Conservation (phyloP, 345 rosid genomes). For the Eucalyptus polyanthemos region DNA sequence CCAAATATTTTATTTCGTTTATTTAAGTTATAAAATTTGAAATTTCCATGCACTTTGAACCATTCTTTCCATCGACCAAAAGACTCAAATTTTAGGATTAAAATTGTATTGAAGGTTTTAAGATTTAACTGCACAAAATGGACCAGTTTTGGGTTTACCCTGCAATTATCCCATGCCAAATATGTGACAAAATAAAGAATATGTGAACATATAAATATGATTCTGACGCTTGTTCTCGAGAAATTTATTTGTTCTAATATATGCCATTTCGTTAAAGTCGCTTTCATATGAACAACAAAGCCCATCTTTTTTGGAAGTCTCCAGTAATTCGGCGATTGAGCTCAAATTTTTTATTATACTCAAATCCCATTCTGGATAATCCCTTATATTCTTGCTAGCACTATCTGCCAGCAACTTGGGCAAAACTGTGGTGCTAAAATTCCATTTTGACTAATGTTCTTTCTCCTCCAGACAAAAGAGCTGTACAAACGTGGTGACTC, state of each 20-base stretch:
- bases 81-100: neutral
- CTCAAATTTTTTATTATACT: neutral
- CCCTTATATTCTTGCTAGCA: neutral
- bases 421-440: neutral
- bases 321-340: neutral
- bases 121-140: neutral
- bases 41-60: neutral
- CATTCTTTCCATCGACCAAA: neutral
- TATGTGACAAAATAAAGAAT: neutral
- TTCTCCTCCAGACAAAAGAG: neutral
- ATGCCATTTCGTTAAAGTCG: neutral
- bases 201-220: neutral
- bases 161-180: neutral
- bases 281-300: neutral
- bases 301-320: neutral
- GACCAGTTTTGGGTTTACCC: rapidly evolving
- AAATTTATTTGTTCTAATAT: neutral
- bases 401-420: neutral
- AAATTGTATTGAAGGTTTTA: neutral
- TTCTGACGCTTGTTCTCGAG: neutral
- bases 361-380: neutral
- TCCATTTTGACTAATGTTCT: neutral
- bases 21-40: neutral
- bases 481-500: neutral
- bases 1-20: neutral